phyloP scores from a whole-genome alignment of 2,329 filamentous ascomycete species.

The Verticillium albo-atrum region DNA sequence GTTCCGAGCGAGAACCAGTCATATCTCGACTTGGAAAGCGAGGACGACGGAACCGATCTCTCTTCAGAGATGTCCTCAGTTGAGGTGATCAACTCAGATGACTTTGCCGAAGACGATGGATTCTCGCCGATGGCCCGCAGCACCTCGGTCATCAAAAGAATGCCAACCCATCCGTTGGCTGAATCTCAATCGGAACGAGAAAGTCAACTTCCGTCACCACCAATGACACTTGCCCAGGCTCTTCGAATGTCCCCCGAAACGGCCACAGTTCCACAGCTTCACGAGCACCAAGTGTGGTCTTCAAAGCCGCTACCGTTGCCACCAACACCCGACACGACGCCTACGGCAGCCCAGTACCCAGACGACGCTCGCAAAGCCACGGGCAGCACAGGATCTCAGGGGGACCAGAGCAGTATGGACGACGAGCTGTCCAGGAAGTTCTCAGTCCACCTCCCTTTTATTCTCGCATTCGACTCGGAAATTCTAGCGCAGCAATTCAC shows the following conservation, averaged over 20 bases:
- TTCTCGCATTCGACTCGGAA: slow-evolving; percentile 75
- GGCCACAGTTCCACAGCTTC: slow-evolving; percentile 28
- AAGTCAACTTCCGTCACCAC: slow-evolving; percentile 31
- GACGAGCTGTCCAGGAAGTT: slow-evolving; percentile 31
- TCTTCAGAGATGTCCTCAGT: slow-evolving; percentile 60
- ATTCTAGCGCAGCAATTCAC: slow-evolving; percentile 79
- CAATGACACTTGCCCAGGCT: slow-evolving; percentile 44
- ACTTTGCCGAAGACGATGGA: slow-evolving; percentile 14
- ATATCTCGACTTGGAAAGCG: slow-evolving; percentile 44
- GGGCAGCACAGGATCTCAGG: slow-evolving; percentile 27
- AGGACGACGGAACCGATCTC: slow-evolving; percentile 51
- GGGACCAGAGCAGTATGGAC: slow-evolving; percentile 25
- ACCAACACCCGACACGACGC: slow-evolving; percentile 46
- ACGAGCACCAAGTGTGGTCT: slow-evolving; percentile 36
- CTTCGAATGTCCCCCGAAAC: slow-evolving; percentile 37
- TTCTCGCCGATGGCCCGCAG: slow-evolving; percentile 11
- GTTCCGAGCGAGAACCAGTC: slow-evolving; percentile 18
- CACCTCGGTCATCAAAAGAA: slow-evolving; percentile 1
- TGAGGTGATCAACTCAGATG: slow-evolving; percentile 36
- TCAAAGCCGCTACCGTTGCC: slow-evolving; percentile 36
- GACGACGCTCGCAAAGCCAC: slow-evolving; percentile 24
- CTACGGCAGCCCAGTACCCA: slow-evolving; percentile 33
- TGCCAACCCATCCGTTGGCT: slow-evolving; percentile 30
- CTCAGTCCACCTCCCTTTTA: slow-evolving; percentile 69
- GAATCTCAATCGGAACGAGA: slow-evolving; percentile 8